Evolutionary conservation across 2,329 filamentous ascomycete species (phyloP), one percentile per base, ranked within the genome.

Genomic region (Aspergillus sp.): DNA sequence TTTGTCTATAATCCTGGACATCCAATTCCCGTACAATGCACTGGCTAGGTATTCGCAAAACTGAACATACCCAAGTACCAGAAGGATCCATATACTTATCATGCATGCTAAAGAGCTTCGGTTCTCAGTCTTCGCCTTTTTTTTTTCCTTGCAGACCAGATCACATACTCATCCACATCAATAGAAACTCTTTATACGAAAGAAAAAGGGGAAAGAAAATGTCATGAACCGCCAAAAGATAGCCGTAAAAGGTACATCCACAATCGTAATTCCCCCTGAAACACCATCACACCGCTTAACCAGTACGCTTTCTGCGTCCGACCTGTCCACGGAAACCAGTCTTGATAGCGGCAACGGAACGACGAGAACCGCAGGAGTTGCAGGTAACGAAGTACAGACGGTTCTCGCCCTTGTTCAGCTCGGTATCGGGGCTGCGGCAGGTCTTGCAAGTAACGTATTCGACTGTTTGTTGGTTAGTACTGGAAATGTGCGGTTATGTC

Each of bases 381-480:
- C 93, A 96, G 55, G 92, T 96, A 71, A 99, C 91, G 81, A 97
- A 99, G 81, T 95, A 96, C 60, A 99, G 82, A 79, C 94, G 89
- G 82, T 97, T 99, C 79, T 99, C 94, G 76, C 93, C 94, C 82
- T 97, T 97, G 85, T 88, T 95, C 70, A 99, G 85, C 72, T 96
- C 91, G 50, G 93, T 96, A 70, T 96, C 90, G 68, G 91, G 90
- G 24, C 89, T 92, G 71, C 92, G 85, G 82, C 94, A 99, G 38
- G 94, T 99, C 80, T 96, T 96, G 87, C 94, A 99, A 48, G 93
- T 96, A 58, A 99, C 93, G 71, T 97, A 97, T 79, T 97, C 93
- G 76, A 95, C 85, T 87, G 58, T 44, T 32, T n/a, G 16, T 26
- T 24, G 17, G 33, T 19, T 41, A 26, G 19, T 22, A 35, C 42